A percentile compares a stretch with the other conserved stretches of the same genome.
Evolutionary conservation across 164 flowering plant genomes (phyloP).

Genomic region (Amborella trichopoda): DNA sequence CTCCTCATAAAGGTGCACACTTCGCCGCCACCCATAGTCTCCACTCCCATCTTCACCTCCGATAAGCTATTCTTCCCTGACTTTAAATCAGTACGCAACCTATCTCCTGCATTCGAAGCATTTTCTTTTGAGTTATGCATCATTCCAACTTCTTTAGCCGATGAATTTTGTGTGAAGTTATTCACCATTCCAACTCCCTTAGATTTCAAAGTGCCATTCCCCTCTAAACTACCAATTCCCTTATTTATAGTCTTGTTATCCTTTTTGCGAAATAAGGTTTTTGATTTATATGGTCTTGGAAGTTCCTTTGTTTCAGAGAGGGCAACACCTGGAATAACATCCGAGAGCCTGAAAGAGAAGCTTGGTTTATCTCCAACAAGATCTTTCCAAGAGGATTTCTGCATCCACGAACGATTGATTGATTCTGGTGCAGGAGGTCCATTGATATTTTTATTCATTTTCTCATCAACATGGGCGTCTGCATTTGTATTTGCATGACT

Average conservation of each 20-base stretch:
- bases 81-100: no score
- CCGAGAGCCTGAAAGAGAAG: slow-evolving; percentile 49
- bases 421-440: not conserved
- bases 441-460: not conserved
- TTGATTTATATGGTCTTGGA: slow-evolving; percentile 6
- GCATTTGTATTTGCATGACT: slow-evolving; percentile 12
- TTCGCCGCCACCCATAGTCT: slow-evolving; percentile 21
- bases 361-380: slow-evolving; percentile 25
- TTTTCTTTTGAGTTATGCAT: not conserved
- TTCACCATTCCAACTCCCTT: no score
- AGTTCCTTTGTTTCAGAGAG: slow-evolving; percentile 11
- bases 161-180: no score
- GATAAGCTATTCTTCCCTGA: slow-evolving; percentile 4
- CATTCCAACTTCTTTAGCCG: no score
- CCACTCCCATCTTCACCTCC: slow-evolving; percentile 2
- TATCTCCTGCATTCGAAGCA: not conserved
- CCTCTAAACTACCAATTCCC: no score
- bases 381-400: slow-evolving; percentile 50
- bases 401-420: slow-evolving; percentile 14
- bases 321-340: slow-evolving; percentile 26
- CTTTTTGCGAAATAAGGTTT: not conserved
- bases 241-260: no score
- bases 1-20: slow-evolving; percentile 57
- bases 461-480: not conserved
- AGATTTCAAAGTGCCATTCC: no score